Evolutionary conservation across 768 basidiomycete genomes (phyloP).

Genomic region (Termitomyces sp.): DNA sequence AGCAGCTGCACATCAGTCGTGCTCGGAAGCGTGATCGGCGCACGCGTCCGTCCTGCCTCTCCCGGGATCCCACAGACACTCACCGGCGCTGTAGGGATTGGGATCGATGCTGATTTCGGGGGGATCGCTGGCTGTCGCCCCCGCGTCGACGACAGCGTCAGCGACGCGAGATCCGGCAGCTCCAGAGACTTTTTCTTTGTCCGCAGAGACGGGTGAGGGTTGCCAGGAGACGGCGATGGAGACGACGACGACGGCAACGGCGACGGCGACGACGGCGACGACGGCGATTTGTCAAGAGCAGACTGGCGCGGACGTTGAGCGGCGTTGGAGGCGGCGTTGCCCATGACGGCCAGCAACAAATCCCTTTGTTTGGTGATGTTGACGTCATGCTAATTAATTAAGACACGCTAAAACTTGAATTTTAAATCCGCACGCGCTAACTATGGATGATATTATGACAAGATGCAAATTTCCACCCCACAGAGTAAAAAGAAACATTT

Average conservation of each 20-base stretch:
- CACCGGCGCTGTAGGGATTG: neutral
- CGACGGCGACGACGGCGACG: constrained; percentile 17
- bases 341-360: constrained; percentile 1
- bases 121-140: neutral
- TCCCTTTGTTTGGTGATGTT: neutral
- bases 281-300: too few relatives aligned
- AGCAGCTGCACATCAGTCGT: constrained; percentile 23
- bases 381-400: too few relatives aligned
- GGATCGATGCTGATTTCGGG: neutral
- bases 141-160: constrained; percentile 19
- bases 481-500: neutral
- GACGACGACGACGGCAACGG: constrained; percentile 5
- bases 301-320: neutral
- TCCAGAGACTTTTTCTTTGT: constrained; percentile 71
- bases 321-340: constrained; percentile 8
- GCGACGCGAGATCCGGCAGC: constrained; percentile 59
- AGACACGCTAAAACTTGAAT: too few relatives aligned
- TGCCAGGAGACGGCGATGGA: constrained; percentile 25
- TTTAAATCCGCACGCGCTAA: neutral
- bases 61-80: constrained; percentile 8
- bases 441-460: constrained; percentile 1
- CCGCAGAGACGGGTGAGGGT: constrained; percentile 54
- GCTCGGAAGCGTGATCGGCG: constrained; percentile 22
- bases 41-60: constrained; percentile 18
- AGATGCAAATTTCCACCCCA: neutral